phyloP scores from a whole-genome alignment of 257 asterid genomes.

The Salvia splendens region DNA sequence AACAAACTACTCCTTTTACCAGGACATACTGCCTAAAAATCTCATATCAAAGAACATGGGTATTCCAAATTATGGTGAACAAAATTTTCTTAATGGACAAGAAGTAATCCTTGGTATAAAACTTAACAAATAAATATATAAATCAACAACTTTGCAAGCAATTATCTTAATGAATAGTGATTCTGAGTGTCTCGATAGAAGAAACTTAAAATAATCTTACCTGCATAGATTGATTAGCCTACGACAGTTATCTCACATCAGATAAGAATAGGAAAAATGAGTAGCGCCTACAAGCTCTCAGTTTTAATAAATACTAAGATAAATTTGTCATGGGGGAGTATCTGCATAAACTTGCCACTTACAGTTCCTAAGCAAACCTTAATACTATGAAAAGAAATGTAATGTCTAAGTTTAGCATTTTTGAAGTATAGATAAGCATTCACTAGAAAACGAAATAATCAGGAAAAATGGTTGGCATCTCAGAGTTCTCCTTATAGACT shows the following conservation, averaged over 20 bases:
- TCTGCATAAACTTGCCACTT: not conserved
- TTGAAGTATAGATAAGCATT: constrained; percentile 16
- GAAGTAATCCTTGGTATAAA: constrained; percentile 8
- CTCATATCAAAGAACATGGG: not conserved
- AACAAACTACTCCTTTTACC: constrained; percentile 12
- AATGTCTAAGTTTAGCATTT: constrained; percentile 3
- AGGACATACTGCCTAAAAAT: not conserved
- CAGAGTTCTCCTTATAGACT: constrained; percentile 18
- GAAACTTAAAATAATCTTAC: constrained; percentile 9
- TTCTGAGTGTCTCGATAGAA: constrained; percentile 13
- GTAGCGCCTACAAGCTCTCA: not conserved
- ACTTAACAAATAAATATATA: not conserved
- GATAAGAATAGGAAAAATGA: not conserved
- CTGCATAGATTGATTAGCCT: not conserved
- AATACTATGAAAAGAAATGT: constrained; percentile 13
- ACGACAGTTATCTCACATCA: not conserved
- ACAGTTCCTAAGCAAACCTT: constrained; percentile 23
- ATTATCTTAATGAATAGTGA: constrained; percentile 1
- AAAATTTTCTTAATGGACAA: constrained; percentile 3
- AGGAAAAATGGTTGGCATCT: constrained; percentile 23
- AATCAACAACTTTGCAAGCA: constrained; percentile 21
- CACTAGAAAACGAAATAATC: not conserved
- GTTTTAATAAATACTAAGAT: constrained; percentile 10
- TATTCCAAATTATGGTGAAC: constrained; percentile 8
- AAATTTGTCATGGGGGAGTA: not conserved